Evolutionary conservation across 495 filamentous ascomycete genomes (phyloP).

Genomic region (Tuber borchii): DNA sequence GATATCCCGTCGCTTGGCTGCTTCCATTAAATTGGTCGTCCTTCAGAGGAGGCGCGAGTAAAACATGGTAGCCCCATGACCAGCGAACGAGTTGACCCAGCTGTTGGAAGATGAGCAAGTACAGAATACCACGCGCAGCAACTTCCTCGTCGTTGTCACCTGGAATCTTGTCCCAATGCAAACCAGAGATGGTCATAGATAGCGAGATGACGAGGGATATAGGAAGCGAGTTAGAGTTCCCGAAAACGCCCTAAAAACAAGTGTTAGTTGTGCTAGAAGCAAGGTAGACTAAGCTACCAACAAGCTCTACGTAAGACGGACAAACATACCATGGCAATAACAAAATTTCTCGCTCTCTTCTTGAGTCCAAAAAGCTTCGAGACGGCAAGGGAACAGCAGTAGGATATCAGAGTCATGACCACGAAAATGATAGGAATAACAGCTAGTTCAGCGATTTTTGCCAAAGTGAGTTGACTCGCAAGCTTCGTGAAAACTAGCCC

Average conservation of each 20-base stretch:
- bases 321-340: slow-evolving; percentile 79
- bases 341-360: slow-evolving; percentile 81
- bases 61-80: slow-evolving; percentile 95
- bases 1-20: slow-evolving; percentile 53
- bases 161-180: slow-evolving; percentile 86
- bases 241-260: slow-evolving; percentile 60
- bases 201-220: slow-evolving; percentile 93
- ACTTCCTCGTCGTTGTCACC: slow-evolving; percentile 95
- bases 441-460: slow-evolving; percentile 80
- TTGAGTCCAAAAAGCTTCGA: slow-evolving; percentile 70
- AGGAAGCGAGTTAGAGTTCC: slow-evolving; percentile 95
- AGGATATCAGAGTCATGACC: slow-evolving; percentile 78
- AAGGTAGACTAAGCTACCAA: not conserved
- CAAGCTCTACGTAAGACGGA: not conserved
- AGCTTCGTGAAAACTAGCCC: slow-evolving; percentile 86
- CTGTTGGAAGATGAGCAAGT: slow-evolving; percentile 95
- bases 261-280: slow-evolving; percentile 27
- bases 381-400: slow-evolving; percentile 61
- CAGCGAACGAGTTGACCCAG: slow-evolving; percentile 90
- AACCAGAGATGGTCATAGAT: slow-evolving; percentile 78
- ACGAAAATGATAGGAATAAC: slow-evolving; percentile 92
- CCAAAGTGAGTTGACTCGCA: slow-evolving; percentile 85
- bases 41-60: slow-evolving; percentile 72
- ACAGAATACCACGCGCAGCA: slow-evolving; percentile 85
- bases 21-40: slow-evolving; percentile 57